A percentile compares a stretch with the other conserved stretches of the same genome.
Conservation (phyloP, 352 stramenopile species). For the Globisporangium radiosum region DNA sequence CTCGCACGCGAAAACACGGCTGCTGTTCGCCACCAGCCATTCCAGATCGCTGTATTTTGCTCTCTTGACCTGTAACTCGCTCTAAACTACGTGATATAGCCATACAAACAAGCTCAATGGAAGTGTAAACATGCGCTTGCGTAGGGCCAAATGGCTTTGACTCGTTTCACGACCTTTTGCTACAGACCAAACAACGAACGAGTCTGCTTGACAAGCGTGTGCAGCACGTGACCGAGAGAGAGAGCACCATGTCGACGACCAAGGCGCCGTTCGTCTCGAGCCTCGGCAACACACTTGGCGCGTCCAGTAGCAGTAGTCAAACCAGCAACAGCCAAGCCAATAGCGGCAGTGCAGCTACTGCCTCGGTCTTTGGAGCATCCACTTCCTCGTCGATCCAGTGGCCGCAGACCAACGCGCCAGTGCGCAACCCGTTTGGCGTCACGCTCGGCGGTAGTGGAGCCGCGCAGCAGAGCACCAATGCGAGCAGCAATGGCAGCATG, state of each 20-base stretch:
- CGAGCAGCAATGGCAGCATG: constrained; percentile 20
- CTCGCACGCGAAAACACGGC: not conserved
- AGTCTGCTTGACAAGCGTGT: not conserved
- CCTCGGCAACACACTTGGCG: constrained; percentile 24
- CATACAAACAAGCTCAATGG: too few species aligned
- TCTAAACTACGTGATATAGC: not conserved
- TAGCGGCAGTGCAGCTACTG: not conserved
- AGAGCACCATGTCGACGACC: constrained; percentile 2
- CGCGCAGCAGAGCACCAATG: not conserved
- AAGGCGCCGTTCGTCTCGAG: constrained; percentile 36
- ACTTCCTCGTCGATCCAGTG: constrained; percentile 14
- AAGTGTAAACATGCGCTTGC: too few species aligned
- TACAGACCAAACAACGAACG: not conserved
- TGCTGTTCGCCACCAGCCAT: constrained; percentile 12
- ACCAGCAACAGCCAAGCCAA: not conserved
- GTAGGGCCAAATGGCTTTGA: too few species aligned
- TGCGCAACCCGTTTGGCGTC: constrained; percentile 19
- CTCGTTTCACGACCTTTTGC: too few species aligned
- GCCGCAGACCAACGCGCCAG: constrained; percentile 5
- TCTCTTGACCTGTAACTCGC: not conserved
- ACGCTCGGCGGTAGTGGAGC: not conserved
- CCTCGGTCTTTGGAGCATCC: not conserved
- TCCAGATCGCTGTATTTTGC: not conserved
- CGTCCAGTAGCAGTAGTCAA: not conserved
- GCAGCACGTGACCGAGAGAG: too few species aligned